Base-by-base conservation (phyloP, 2,329 filamentous ascomycete genomes). In the Graphilbum ipis-grandicollis region DNA sequence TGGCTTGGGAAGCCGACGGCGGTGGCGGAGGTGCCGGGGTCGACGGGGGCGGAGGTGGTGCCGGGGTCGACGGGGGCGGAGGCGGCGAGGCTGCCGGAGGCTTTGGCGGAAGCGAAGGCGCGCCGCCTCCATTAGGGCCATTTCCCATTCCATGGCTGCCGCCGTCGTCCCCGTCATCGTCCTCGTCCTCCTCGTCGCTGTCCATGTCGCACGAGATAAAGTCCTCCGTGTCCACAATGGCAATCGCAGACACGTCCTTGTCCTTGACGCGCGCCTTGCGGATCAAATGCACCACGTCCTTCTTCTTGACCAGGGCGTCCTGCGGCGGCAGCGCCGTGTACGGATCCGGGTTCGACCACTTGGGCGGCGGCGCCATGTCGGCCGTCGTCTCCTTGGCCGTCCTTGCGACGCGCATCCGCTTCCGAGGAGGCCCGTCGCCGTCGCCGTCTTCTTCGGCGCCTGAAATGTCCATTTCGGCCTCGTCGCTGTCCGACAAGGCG, bases 261-360 rank as follows among this genome's bases (percentile, higher is more conserved):
- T 15, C 29, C 28, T 76, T 71, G 25, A 85, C 63, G 34, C 86
- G 81, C 2, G 86, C 83, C 52, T 93, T 94, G 47, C 86, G 77
- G 47, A 96, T 94, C 42, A 93, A 57, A 49, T 92, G 82, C 26
- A 96, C 82, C 29, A 94, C 78, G 46, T 94, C 85, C 46, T 75
- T 77, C 55, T 79, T 84, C 57, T 90, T 92, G 17, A 70, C 68
- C 29, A 71, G 65, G 5, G 62, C 65, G 44, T 86, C 79, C 0
- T 76, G 71, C 7, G 84, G 85, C 9, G 88, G 88, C 9, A 93
- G 63, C 2, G 74, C 80, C 6, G 83, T 93, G 56, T 96, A 94
- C 0, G 86, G 85, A 52, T 96, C 88, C 4, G 88, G 86, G 47
- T 96, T 96, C 5, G 85, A 93, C 88, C 88, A 96, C 54, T 80